Evolutionary conservation across 2,329 filamentous ascomycete species (phyloP), one percentile per base, ranked within the genome.

Genomic region (Colletotrichum camelliae): DNA sequence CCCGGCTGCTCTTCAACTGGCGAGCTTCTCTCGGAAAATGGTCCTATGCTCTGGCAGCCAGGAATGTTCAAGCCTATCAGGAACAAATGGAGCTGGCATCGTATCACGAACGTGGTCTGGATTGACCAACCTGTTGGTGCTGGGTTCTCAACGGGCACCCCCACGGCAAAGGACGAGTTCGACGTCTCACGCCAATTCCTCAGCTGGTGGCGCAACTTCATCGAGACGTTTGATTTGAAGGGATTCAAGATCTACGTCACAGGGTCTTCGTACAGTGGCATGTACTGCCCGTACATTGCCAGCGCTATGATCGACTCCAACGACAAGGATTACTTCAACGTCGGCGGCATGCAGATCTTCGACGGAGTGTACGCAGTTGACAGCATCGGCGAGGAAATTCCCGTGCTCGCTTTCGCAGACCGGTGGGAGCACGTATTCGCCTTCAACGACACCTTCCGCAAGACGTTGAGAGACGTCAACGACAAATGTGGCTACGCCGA

Each of bases 131-230:
- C 91, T 7, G 85, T 91, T 13, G 88, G 89, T 35, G 94, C 93
- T 0, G 94, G 94, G 16, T 96, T 94, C 82, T 90, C 92, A 0
- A 89, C 91, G 39, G 94, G 94, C 16, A 90, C 85, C 1, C 87
- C 91, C 5, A 94, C 89, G 0, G 93, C 93, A 12, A 91, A 87
- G 5, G 90, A 89, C 79, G 92, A 95, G 78, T 89, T 91, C 35
- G 93, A 95, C 78, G 88, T 94, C 2, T 93, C 93, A 0, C 83
- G 86, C n/a, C 90, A 96, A 78, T 95, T 96, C 82, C 87, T 94
- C 18, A 93, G 93, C 66, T 97, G 95, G 85, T 96, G 92, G 89
- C 93, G 93, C 85, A 95, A 95, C 85, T 96, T 95, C 79, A 85
- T 95, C 74, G 87, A 94, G 39, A 92, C 92, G 0, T 96, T 96